Percentiles rank a stretch among this genome's conserved stretches.
Conservation (phyloP, 495 filamentous ascomycete genomes). For the Neurospora pannonica region DNA sequence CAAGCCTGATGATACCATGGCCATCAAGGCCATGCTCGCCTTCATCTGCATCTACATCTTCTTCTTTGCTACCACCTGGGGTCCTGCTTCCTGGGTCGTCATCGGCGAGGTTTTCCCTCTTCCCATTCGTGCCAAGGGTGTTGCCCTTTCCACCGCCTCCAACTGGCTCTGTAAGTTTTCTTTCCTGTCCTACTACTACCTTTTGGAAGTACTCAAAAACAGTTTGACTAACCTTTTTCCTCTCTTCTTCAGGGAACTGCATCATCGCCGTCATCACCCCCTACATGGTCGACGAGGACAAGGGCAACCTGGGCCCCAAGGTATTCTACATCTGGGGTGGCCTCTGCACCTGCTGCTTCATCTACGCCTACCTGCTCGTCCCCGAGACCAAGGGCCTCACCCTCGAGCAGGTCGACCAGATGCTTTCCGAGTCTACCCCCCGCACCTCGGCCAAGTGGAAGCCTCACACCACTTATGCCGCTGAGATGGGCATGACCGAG, state of each 20-base stretch:
- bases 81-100: slow-evolving; percentile 70
- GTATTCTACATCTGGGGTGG: slow-evolving; percentile 74
- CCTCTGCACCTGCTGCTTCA: slow-evolving; percentile 52
- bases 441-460: slow-evolving; percentile 59
- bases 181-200: background rate
- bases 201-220: background rate
- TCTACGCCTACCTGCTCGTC: slow-evolving; percentile 70
- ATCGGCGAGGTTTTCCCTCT: slow-evolving; percentile 82
- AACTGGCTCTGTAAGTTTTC: slow-evolving; percentile 48
- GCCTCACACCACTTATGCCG: slow-evolving; percentile 59
- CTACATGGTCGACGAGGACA: slow-evolving; percentile 62
- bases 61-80: slow-evolving; percentile 74
- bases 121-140: slow-evolving; percentile 69
- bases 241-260: slow-evolving; percentile 44
- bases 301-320: slow-evolving; percentile 59
- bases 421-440: slow-evolving; percentile 70
- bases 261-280: slow-evolving; percentile 64
- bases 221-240: background rate
- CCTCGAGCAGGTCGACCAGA: slow-evolving; percentile 80
- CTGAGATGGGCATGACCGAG: slow-evolving; percentile 16
- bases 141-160: slow-evolving; percentile 68
- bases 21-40: slow-evolving; percentile 56
- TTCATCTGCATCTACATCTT: slow-evolving; percentile 81
- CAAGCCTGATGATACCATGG: slow-evolving; percentile 39
- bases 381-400: slow-evolving; percentile 84